Percentiles rank a stretch among this genome's conserved stretches.
These are phyloP conservation scores for Phialemoniopsis sp. DNA, from an alignment of 2,329 filamentous ascomycete species.

Conservation along the genomic window DNA sequence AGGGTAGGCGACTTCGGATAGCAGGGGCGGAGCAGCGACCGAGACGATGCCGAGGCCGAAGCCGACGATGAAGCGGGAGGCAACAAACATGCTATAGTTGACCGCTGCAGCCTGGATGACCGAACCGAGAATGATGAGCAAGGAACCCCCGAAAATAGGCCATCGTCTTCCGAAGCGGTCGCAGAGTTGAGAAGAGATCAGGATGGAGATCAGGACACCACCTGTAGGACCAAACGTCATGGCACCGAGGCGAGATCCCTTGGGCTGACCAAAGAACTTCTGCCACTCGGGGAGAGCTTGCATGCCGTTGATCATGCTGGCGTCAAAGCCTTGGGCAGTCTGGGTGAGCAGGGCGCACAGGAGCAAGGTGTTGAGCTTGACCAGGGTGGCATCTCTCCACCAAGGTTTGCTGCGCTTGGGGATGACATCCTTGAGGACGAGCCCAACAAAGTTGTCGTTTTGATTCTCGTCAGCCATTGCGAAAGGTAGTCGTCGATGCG, in stretches of 20 bases:
- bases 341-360: slow-evolving; percentile 23
- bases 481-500: too few relatives aligned
- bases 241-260: slow-evolving; percentile 20
- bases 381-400: slow-evolving; percentile 13
- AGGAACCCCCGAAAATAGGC: slow-evolving; percentile 24
- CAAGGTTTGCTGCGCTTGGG: slow-evolving; percentile 11
- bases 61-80: slow-evolving; percentile 31
- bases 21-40: slow-evolving; percentile 3
- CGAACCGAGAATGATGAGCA: slow-evolving; percentile 45
- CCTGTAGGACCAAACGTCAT: slow-evolving; percentile 18
- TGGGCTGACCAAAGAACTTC: slow-evolving; percentile 19
- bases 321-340: slow-evolving; percentile 25
- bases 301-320: slow-evolving; percentile 25
- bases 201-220: slow-evolving; percentile 7
- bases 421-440: slow-evolving; percentile 9
- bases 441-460: slow-evolving; percentile 1
- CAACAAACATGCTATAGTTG: slow-evolving; percentile 27
- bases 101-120: slow-evolving; percentile 51
- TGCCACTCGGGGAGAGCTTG: slow-evolving; percentile 25
- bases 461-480: slow-evolving; percentile 1
- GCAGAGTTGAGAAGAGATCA: slow-evolving; percentile 15
- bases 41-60: slow-evolving; percentile 11
- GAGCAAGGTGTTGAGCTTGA: slow-evolving; percentile 24
- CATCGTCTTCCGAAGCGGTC: slow-evolving; percentile 19
- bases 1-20: slow-evolving; percentile 10